These are phyloP conservation scores for Trichomonascaceae sp. DNA, from an alignment of 1,139 yeast genomes.

Conservation along the genomic window DNA sequence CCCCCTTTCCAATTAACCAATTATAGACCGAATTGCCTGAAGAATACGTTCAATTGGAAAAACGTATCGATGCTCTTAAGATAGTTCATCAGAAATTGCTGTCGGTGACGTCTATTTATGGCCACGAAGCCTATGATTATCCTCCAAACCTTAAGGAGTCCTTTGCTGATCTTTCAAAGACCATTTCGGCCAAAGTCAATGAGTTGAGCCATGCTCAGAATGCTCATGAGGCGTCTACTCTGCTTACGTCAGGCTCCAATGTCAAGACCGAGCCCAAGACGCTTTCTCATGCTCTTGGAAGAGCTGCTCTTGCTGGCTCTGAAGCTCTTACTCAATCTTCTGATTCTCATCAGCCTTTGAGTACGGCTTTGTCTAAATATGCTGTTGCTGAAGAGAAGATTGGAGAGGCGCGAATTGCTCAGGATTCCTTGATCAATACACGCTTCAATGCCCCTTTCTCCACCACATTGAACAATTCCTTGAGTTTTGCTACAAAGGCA, in stretches of 20 bases:
- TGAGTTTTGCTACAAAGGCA: slow-evolving; percentile 62
- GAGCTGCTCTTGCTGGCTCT: slow-evolving; percentile 59
- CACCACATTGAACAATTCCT: slow-evolving; percentile 57
- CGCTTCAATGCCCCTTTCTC: slow-evolving; percentile 66
- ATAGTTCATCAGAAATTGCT: slow-evolving; percentile 61
- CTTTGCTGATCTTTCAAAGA: slow-evolving; percentile 65
- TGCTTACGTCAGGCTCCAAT: slow-evolving; percentile 51
- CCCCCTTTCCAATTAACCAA: neutral
- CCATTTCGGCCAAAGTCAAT: slow-evolving; percentile 57
- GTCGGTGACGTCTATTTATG: slow-evolving; percentile 45
- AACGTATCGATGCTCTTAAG: slow-evolving; percentile 69
- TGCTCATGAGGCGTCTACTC: slow-evolving; percentile 79
- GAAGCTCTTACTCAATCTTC: slow-evolving; percentile 35
- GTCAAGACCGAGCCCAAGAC: slow-evolving; percentile 69
- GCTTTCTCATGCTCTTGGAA: slow-evolving; percentile 72
- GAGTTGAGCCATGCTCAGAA: slow-evolving; percentile 70
- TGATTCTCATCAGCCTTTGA: slow-evolving; percentile 31
- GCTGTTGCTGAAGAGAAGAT: slow-evolving; percentile 58
- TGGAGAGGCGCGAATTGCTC: slow-evolving; percentile 80
- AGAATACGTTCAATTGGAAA: slow-evolving; percentile 71
- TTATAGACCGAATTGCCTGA: slow-evolving; percentile 68
- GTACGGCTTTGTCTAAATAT: slow-evolving; percentile 45
- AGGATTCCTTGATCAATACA: slow-evolving; percentile 65
- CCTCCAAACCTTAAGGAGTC: slow-evolving; percentile 73
- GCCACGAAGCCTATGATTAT: slow-evolving; percentile 76